These are phyloP conservation scores for Boletus rubropictus DNA, from an alignment of 768 basidiomycete genomes.

Conservation along the genomic window DNA sequence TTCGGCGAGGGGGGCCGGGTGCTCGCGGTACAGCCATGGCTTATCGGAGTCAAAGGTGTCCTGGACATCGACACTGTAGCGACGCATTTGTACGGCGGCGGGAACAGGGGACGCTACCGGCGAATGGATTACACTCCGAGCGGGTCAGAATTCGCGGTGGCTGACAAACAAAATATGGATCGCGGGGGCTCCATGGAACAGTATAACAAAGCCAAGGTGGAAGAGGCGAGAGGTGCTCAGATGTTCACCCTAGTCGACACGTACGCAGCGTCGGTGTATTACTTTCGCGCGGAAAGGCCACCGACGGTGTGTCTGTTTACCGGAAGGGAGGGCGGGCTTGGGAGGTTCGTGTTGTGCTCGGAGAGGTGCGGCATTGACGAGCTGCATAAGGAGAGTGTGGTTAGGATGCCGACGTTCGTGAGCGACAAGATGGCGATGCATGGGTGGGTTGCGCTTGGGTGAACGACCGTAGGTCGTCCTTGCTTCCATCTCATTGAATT, in stretches of 20 bases:
- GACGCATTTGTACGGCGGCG: constrained; percentile 14
- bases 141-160: constrained; percentile 9
- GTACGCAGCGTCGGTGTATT: constrained; percentile 11
- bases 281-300: constrained; percentile 12
- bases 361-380: constrained; percentile 13
- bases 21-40: constrained; percentile 12
- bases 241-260: constrained; percentile 19
- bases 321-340: constrained; percentile 18
- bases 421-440: not conserved
- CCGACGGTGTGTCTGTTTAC: constrained; percentile 20
- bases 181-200: constrained; percentile 9
- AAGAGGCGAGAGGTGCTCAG: not conserved
- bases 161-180: not conserved
- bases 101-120: not conserved
- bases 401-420: constrained; percentile 14
- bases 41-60: constrained; percentile 18
- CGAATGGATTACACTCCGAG: constrained; percentile 9
- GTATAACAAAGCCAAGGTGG: not conserved
- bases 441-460: not conserved
- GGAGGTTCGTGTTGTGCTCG: constrained; percentile 21
- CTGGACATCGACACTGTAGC: constrained; percentile 7
- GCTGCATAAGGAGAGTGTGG: constrained; percentile 18
- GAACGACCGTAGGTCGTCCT: not conserved
- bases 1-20: constrained; percentile 17
- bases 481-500: too few species aligned